Evolutionary conservation across 805 yeast genomes (phyloP).

Genomic region (Yarrowia bubula): DNA sequence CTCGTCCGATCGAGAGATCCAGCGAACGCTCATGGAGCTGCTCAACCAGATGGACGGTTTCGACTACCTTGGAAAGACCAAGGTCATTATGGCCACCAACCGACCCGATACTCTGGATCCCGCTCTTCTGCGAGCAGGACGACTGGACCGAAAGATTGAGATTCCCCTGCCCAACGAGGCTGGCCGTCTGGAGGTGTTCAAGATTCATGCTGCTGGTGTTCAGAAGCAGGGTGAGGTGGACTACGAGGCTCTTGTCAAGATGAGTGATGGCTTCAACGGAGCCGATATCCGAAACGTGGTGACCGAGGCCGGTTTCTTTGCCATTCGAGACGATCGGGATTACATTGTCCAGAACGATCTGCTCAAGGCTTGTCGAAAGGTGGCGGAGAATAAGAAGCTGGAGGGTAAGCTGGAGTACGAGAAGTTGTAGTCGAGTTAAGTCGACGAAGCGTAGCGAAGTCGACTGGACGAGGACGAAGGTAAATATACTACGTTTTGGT

Average conservation of each 20-base stretch:
- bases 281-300: slow-evolving; percentile 96
- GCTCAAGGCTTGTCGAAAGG: slow-evolving; percentile 98
- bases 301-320: slow-evolving; percentile 98
- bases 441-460: too few species aligned
- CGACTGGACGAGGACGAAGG: too few species aligned
- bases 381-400: slow-evolving; percentile 92
- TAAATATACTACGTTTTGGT: too few species aligned
- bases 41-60: slow-evolving; percentile 98
- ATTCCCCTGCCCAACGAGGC: slow-evolving; percentile 94
- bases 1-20: slow-evolving; percentile 97
- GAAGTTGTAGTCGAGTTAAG: slow-evolving; percentile 56
- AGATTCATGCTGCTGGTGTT: slow-evolving; percentile 84
- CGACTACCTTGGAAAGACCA: slow-evolving; percentile 93
- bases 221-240: slow-evolving; percentile 93
- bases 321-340: slow-evolving; percentile 96
- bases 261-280: slow-evolving; percentile 99
- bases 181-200: slow-evolving; percentile 89
- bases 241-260: slow-evolving; percentile 93
- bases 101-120: slow-evolving; percentile 98
- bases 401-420: slow-evolving; percentile 96
- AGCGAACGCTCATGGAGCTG: slow-evolving; percentile 95
- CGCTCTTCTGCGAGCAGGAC: slow-evolving; percentile 93
- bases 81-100: slow-evolving; percentile 98
- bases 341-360: slow-evolving; percentile 88
- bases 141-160: slow-evolving; percentile 94